Base-by-base conservation (phyloP, 2,329 filamentous ascomycete species). In the Triangularia setosa region DNA sequence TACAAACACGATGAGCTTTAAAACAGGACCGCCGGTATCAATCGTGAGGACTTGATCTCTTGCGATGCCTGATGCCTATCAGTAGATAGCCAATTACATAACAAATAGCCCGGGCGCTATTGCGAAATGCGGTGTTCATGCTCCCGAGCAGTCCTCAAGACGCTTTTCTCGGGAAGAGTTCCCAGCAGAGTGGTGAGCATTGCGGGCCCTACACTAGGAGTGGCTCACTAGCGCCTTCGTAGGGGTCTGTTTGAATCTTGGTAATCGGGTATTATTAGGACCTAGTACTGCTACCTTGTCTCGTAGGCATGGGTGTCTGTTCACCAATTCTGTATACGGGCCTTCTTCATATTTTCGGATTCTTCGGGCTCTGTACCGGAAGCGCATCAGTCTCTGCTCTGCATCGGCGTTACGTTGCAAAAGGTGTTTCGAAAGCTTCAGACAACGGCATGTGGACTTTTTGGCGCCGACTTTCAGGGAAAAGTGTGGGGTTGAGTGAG, bases 391-490 rank as follows among this genome's bases (percentile, higher is more conserved):
- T 48, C 40, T 48, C n/a, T 58, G 57, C 21, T 59, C 18, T 59
- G 33, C 21, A 25, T 24, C 23, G 57, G 25, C 30, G 35, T 59
- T 59, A 59, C 35, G 57, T 59, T 59, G 35, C 57, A 59, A 59
- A 53, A n/a, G 23, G 40, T 18, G 58, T 60, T 60, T 52, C 58
- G 40, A 60, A 44, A 28, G 56, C 28, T 48, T 48, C 40, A 21
- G n/a, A 48, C 40, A 48, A n/a, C 40, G 40, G 40, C 40, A 48
- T 27, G 52, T 55, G 52, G 52, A n/a, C 21, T 27, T 55, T 28
- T 55, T 28, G 3, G 16, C 16, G 52, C 52, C 21, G 23, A 16
- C 52, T 24, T 25, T 24, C 12, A 55, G 12, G 52, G 52, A 55
- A 48, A 28, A 5, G 23, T 55, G 52, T 55, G 52, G 52, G 52